A percentile compares a stretch with the other conserved stretches of the same genome.
Conservation (phyloP, 768 basidiomycete species). For the Psilocybe azurescens region DNA sequence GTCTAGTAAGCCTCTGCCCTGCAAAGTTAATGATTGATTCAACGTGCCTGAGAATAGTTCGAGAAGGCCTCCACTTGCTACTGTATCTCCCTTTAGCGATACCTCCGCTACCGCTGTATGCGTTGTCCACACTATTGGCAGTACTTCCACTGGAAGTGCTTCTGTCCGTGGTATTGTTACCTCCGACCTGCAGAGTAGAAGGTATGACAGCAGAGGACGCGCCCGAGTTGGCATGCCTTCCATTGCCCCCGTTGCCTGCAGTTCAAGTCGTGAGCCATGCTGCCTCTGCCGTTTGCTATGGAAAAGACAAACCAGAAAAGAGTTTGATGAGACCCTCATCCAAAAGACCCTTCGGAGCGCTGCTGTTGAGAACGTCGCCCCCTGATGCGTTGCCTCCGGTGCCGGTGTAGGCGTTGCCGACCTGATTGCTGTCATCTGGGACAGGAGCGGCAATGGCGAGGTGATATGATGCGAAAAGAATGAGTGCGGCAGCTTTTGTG, state of each 20-base stretch:
- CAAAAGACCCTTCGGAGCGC: constrained; percentile 13
- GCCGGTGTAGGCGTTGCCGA: constrained; percentile 38
- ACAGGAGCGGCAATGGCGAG: constrained; percentile 29
- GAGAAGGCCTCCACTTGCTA: constrained; percentile 27
- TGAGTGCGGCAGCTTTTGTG: constrained; percentile 13
- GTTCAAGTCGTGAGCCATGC: background rate
- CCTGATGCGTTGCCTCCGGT: constrained; percentile 38
- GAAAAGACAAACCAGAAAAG: constrained; percentile 42
- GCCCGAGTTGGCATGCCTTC: constrained; percentile 40
- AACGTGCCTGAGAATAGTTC: constrained; percentile 36
- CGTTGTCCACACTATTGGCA: constrained; percentile 17
- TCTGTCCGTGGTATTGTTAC: background rate
- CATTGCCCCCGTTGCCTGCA: constrained; percentile 39
- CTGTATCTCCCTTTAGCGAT: constrained; percentile 41
- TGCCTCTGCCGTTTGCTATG: background rate
- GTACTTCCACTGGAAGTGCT: constrained; percentile 4
- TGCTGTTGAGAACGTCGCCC: constrained; percentile 12
- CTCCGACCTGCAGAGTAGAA: background rate
- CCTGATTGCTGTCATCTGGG: constrained; percentile 29
- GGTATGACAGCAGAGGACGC: constrained; percentile 15
- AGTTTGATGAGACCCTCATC: constrained; percentile 26
- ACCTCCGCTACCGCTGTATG: constrained; percentile 27
- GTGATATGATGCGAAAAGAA: constrained; percentile 26
- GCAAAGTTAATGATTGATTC: background rate
- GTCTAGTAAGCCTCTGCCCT: constrained; percentile 9